Conservation (phyloP, 106 monocot genomes). For the Agapanthus africanus region DNA sequence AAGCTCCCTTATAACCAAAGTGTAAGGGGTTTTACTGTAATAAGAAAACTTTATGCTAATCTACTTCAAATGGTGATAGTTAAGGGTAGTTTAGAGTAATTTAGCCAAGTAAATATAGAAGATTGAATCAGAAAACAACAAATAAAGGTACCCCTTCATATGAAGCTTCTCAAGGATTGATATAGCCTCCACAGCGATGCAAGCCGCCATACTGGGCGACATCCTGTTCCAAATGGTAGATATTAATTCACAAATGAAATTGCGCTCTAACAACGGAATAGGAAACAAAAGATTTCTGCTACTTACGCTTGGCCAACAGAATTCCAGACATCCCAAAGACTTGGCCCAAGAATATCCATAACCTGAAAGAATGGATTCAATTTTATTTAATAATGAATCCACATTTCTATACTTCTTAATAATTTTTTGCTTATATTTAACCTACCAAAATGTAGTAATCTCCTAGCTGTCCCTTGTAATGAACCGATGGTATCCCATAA, state of each 20-base stretch:
- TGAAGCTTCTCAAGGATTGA: conserved; percentile 99
- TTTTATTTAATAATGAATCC: neutral
- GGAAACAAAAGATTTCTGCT: neutral
- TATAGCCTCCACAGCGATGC: conserved; percentile 95
- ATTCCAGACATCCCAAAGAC: conserved; percentile 93
- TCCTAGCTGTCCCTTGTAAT: conserved; percentile 89
- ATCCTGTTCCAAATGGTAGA: conserved; percentile 79
- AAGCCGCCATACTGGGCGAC: conserved; percentile 83
- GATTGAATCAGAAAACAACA: neutral
- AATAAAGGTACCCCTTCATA: conserved; percentile 50
- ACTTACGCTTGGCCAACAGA: conserved; percentile 85
- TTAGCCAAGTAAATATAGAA: neutral
- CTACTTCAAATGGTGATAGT: no score
- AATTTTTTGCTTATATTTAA: conserved; percentile 4
- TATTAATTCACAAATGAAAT: no score
- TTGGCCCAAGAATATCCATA: conserved; percentile 97
- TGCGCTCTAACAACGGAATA: neutral
- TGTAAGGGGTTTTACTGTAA: no score
- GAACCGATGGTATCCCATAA: conserved; percentile 89
- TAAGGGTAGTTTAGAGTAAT: no score
- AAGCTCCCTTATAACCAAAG: no score
- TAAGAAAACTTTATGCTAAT: no score
- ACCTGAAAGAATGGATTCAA: conserved; percentile 31
- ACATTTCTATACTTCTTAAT: neutral
- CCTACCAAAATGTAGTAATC: conserved; percentile 92